Evolutionary conservation across 2,329 filamentous ascomycete species (phyloP), one percentile per base, ranked within the genome.

Genomic region (Dactylellina leptospora): DNA sequence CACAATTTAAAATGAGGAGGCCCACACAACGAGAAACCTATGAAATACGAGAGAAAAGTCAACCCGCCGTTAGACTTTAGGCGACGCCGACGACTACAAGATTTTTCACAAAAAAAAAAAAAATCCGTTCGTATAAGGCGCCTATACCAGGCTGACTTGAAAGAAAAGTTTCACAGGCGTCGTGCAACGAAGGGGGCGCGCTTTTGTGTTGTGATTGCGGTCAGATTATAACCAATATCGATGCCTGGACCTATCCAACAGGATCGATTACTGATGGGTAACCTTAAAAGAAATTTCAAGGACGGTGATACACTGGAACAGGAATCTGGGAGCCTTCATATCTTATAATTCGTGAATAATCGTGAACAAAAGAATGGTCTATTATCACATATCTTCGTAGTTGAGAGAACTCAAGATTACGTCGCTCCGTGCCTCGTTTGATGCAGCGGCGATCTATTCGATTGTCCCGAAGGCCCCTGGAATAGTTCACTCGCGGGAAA

Each of bases 1-100:
- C 58, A 62, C 58, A 62, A 16, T 62, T 62, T 62, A 62, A 54
- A 62, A 40, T 62, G 11, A 20, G n/a, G n/a, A 54, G 30, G 30
- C 10, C 51, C 51, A 8, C 13, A 16, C 20, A 51, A 51, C 6
- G 13, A 2, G 3, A 27, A 27, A 28, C 25, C 16, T 13, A 2
- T 9, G 13, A 33, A 33, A 48, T 6, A 28, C 9, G 25, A 10
- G 4, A 4, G 27, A 8, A n/a, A 50, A 27, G 23, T 2, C 30
- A 18, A 51, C 18, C 11, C 13, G 10, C 11, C 11, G 22, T 20
- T 48, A 16, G 16, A 51, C 25, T 27, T 40, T 55, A 55, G 51
- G 51, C 18, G 18, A 55, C 51, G 10, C 51, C n/a, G n/a, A n/a
- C n/a, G n/a, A n/a, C 33, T 18, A 42, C 20, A 4, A 42, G 33